A percentile compares a stretch with the other conserved stretches of the same genome.
These are phyloP conservation scores for Lactarius akahatsu DNA, from an alignment of 768 basidiomycete genomes.

Conservation along the genomic window DNA sequence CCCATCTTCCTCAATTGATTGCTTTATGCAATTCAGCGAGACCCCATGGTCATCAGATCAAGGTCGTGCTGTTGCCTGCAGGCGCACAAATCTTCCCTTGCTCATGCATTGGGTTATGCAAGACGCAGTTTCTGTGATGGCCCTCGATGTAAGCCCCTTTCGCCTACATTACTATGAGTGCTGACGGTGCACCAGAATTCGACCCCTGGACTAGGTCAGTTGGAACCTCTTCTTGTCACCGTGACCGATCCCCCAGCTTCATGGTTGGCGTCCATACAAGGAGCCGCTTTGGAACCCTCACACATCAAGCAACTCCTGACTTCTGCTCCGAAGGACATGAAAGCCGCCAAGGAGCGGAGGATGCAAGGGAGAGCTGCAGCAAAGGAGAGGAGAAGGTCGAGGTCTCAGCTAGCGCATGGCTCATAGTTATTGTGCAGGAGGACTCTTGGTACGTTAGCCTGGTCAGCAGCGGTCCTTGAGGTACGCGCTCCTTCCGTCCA, in stretches of 20 bases:
- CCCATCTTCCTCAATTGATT: constrained; percentile 74
- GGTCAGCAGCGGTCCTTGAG: neutral
- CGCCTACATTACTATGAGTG: constrained; percentile 5
- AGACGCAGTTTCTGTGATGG: constrained; percentile 65
- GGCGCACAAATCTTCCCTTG: constrained; percentile 66
- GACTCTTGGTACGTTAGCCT: neutral
- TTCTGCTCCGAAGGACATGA: constrained; percentile 77
- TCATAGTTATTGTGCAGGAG: neutral
- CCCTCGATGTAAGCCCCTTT: constrained; percentile 55
- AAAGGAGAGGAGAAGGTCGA: constrained; percentile 37
- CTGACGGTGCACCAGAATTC: constrained; percentile 37
- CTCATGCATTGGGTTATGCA: constrained; percentile 57
- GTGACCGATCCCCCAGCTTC: constrained; percentile 60
- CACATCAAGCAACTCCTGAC: constrained; percentile 82
- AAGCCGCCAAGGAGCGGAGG: constrained; percentile 59
- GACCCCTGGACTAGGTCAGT: constrained; percentile 39
- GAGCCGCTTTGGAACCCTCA: constrained; percentile 54
- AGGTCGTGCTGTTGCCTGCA: constrained; percentile 62
- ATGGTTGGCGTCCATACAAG: constrained; percentile 53
- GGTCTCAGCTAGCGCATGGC: neutral
- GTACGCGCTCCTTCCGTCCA: neutral
- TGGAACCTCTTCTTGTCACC: constrained; percentile 43
- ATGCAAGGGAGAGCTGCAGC: constrained; percentile 49
- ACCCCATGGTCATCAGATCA: constrained; percentile 37
- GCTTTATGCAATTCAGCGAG: constrained; percentile 66